phyloP scores from a whole-genome alignment of 2,329 filamentous ascomycete species.

The Orbilia javanica region DNA sequence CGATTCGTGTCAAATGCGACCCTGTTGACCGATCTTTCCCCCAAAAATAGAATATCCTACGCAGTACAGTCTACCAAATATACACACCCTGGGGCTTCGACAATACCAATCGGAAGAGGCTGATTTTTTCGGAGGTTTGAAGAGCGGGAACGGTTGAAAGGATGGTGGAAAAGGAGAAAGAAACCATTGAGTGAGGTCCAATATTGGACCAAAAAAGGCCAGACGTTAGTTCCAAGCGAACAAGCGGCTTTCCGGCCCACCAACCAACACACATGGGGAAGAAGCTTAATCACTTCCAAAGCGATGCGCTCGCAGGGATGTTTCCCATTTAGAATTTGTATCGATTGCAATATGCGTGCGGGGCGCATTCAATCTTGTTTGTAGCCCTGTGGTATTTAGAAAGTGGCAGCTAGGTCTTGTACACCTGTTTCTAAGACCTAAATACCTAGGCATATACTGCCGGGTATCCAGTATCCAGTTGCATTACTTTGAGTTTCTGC shows the following conservation, averaged over 20 bases:
- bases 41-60: background rate
- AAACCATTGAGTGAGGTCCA: conserved; percentile 38
- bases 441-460: no score
- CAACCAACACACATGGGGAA: background rate
- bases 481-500: no score
- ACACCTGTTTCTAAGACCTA: no score
- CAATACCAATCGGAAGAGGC: background rate
- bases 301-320: conserved; percentile 25
- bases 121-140: conserved; percentile 33
- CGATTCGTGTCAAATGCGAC: background rate
- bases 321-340: no score
- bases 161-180: conserved; percentile 10
- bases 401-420: no score
- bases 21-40: background rate
- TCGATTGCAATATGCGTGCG: background rate
- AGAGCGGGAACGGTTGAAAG: background rate
- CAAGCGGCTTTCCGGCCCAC: background rate
- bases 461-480: no score
- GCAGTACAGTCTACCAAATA: background rate
- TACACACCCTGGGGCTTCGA: background rate
- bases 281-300: conserved; percentile 14
- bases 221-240: conserved; percentile 45
- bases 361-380: background rate
- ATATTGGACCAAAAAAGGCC: conserved; percentile 41
- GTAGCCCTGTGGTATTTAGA: background rate